Base-by-base conservation (phyloP, 129 eudicot genomes). In the Tagetes erecta region DNA sequence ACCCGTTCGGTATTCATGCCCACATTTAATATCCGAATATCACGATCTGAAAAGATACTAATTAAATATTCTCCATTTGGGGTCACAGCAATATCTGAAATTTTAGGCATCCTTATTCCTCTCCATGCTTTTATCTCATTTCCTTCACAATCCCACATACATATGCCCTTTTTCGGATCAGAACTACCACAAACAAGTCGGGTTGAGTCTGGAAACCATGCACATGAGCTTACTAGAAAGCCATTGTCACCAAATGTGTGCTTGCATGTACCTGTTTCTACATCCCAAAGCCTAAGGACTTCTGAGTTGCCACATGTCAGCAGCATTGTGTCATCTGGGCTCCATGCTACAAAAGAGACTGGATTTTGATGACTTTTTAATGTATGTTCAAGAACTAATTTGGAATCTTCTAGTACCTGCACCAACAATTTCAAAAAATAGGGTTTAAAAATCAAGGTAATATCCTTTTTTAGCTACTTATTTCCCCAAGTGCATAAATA, bases 111-210 rank as follows among this genome's bases (percentile, higher is more conserved):
- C 51, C 98, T 82, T 64, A 58, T 74, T 68, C 98, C 98, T 81
- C 83, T 90, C 98, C 98, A 93, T 6, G 94, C 90, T 78, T 73
- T 90, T 10, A 88, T 77, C 79, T 90, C 93, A 20, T 88, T 88
- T 55, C 98, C 98, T 40, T 88, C 93, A 72, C 83, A 81, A 71
- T 90, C 98, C 96, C 97, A 90, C 96, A 86, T 82, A 85, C 79
- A 88, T 11, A 94, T 94, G 56, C 97, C 97, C 70, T 86, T 94
- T 70, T 84, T 84, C 8, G 92, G 92, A 55, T 86, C 93, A 3
- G 96, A 84, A 78, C 97, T 90, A 75, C 98, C 97, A 79, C 91
- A 86, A 37, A 90, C 95, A n/a, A 94, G 83, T 39, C 84, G 73
- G 73, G 80, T 83, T 45, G 96, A 90, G 80, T 87, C 92, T 1